These are phyloP conservation scores for Rhizophagus sp. DNA, from an alignment of 192 early-diverging fungal species.

Conservation along the genomic window DNA sequence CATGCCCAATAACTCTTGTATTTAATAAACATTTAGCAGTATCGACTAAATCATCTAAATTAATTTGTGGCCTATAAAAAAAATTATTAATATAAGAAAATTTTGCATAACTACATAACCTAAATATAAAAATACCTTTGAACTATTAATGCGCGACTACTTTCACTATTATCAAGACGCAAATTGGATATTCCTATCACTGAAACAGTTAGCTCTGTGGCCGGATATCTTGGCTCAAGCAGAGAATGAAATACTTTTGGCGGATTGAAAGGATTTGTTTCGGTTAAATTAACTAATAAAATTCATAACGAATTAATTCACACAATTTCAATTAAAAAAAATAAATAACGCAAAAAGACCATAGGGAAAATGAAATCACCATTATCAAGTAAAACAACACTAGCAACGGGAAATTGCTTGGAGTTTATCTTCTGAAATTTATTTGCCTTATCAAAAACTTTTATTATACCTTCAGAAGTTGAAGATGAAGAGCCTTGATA, in stretches of 20 bases:
- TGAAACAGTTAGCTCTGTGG: too few relatives aligned
- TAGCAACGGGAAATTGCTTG: not conserved
- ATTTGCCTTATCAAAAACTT: conserved; percentile 23
- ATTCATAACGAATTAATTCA: too few relatives aligned
- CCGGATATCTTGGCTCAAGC: not conserved
- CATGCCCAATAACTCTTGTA: too few relatives aligned
- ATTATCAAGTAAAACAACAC: conserved; percentile 27
- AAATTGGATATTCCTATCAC: conserved; percentile 29
- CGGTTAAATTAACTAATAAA: conserved; percentile 23
- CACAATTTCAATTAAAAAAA: too few relatives aligned
- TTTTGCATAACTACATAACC: too few relatives aligned
- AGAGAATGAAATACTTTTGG: not conserved
- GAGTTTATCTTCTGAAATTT: conserved; percentile 4
- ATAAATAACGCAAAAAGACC: too few relatives aligned
- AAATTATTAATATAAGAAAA: not conserved
- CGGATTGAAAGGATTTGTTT: conserved; percentile 10
- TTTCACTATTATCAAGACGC: conserved; percentile 28
- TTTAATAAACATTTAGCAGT: not conserved
- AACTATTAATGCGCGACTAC: conserved; percentile 16
- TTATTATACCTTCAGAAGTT: conserved; percentile 33
- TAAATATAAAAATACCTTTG: not conserved
- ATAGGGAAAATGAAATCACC: not conserved
- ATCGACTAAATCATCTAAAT: not conserved
- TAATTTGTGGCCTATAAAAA: not conserved
- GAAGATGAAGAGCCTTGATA: conserved; percentile 24